phyloP scores from a whole-genome alignment of 768 basidiomycete species.

The Tylopilus intermedius region DNA sequence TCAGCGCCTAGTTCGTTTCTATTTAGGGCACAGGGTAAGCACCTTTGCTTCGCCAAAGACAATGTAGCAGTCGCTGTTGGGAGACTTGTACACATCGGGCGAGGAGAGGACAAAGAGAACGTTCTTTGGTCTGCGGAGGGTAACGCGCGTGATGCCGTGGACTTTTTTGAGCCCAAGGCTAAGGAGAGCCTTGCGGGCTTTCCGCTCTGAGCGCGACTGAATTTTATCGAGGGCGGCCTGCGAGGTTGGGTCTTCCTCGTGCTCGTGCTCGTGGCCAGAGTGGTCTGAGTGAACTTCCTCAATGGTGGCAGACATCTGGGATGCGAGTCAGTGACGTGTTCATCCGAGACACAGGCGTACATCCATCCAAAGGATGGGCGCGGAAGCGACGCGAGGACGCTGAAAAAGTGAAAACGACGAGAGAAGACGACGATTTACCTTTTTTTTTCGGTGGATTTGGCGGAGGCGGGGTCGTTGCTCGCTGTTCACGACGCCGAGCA shows the following conservation, averaged over 20 bases:
- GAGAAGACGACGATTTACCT: slow-evolving; percentile 15
- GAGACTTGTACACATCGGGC: slow-evolving; percentile 97
- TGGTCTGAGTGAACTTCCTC: slow-evolving; percentile 83
- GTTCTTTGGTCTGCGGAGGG: slow-evolving; percentile 91
- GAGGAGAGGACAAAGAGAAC: slow-evolving; percentile 90
- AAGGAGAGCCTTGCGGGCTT: slow-evolving; percentile 90
- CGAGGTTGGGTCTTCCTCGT: slow-evolving; percentile 81
- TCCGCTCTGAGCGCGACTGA: slow-evolving; percentile 90
- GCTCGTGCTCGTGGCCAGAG: slow-evolving; percentile 65
- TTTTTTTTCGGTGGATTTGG: slow-evolving; percentile 12
- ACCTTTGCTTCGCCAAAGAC: slow-evolving; percentile 98
- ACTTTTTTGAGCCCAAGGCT: slow-evolving; percentile 91
- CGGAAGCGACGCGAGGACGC: background rate
- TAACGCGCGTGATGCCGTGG: slow-evolving; percentile 89
- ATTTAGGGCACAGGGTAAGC: slow-evolving; percentile 9
- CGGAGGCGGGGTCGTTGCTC: slow-evolving; percentile 26
- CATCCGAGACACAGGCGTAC: slow-evolving; percentile 24
- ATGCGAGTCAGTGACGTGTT: slow-evolving; percentile 23
- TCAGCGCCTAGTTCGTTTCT: background rate
- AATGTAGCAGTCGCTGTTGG: slow-evolving; percentile 97
- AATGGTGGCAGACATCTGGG: slow-evolving; percentile 67
- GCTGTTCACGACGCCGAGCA: slow-evolving; percentile 32
- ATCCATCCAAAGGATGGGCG: slow-evolving; percentile 26
- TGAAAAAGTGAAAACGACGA: background rate
- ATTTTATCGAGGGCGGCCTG: slow-evolving; percentile 86